Conservation (phyloP, 768 basidiomycete species). For the Fomitopsis serialis region DNA sequence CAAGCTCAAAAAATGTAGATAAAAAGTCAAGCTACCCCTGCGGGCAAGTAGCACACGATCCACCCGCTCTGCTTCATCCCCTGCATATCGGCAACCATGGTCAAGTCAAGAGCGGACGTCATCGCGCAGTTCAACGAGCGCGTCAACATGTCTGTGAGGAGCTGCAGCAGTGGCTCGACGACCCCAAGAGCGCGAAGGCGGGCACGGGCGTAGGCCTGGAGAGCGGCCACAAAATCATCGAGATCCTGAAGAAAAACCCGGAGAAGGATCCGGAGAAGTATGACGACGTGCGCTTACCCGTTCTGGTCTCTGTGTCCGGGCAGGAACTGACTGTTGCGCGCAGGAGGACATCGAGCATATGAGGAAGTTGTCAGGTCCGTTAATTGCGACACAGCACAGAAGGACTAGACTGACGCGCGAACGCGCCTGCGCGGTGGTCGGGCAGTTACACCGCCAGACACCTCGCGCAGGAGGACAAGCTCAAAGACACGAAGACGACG, state of each 20-base stretch:
- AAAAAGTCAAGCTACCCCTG: too few species aligned
- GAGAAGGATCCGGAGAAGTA: conserved; percentile 24
- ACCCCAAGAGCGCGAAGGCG: conserved; percentile 25
- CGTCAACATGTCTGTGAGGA: conserved; percentile 29
- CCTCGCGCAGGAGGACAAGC: conserved; percentile 25
- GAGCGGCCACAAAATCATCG: conserved; percentile 28
- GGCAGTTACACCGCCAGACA: conserved; percentile 26
- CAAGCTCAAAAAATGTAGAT: too few species aligned
- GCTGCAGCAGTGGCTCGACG: conserved; percentile 26
- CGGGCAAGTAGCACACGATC: too few species aligned
- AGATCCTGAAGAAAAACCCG: conserved; percentile 30
- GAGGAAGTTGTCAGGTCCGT: conserved; percentile 27
- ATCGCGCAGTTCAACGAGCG: conserved; percentile 26
- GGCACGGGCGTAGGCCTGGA: conserved; percentile 28
- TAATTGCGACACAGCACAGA: background rate
- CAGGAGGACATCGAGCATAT: conserved; percentile 29
- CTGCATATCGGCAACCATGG: conserved; percentile 9
- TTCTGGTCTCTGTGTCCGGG: background rate
- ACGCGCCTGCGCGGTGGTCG: background rate
- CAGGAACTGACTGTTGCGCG: background rate
- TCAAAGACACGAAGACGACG: conserved; percentile 26
- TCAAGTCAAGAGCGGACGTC: conserved; percentile 23
- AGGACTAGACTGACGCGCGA: background rate
- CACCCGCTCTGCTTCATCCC: background rate
- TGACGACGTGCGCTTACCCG: conserved; percentile 17